These are phyloP conservation scores for Floccularia luteovirens DNA, from an alignment of 768 basidiomycete species.

Conservation along the genomic window DNA sequence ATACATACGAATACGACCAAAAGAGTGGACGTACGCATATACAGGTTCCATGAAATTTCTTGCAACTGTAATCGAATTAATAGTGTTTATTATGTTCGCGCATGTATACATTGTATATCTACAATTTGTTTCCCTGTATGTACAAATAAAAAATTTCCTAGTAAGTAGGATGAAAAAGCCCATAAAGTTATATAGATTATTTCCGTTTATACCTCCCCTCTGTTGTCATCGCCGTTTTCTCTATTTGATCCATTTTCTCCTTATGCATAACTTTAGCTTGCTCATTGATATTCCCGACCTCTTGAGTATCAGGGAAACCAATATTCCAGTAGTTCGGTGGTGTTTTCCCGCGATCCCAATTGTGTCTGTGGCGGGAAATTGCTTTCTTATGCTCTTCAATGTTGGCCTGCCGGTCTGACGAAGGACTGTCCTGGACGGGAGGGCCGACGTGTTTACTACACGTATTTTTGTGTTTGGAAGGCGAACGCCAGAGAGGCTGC, in stretches of 20 bases:
- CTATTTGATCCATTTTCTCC: constrained; percentile 52
- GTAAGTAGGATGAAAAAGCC: no score
- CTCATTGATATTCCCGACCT: constrained; percentile 68
- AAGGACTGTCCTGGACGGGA: constrained; percentile 5
- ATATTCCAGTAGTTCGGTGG: constrained; percentile 90
- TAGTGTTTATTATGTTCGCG: no score
- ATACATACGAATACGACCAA: no score
- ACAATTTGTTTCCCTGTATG: no score
- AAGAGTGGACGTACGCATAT: no score
- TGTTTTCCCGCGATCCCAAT: constrained; percentile 64
- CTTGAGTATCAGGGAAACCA: constrained; percentile 84
- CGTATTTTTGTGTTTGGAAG: constrained; percentile 25
- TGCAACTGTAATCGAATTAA: no score
- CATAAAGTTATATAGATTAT: no score
- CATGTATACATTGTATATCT: no score
- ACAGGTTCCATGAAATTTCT: no score
- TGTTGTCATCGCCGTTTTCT: constrained; percentile 31
- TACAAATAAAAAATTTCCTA: no score
- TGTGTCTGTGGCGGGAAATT: constrained; percentile 66
- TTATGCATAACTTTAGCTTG: constrained; percentile 66
- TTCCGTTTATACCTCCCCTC: not conserved
- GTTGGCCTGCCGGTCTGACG: constrained; percentile 10
- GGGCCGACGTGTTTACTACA: constrained; percentile 17
- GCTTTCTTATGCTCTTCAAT: constrained; percentile 54
- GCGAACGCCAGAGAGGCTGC: constrained; percentile 72